phyloP scores from a whole-genome alignment of 352 stramenopile species.

The Pythium dissimile region DNA sequence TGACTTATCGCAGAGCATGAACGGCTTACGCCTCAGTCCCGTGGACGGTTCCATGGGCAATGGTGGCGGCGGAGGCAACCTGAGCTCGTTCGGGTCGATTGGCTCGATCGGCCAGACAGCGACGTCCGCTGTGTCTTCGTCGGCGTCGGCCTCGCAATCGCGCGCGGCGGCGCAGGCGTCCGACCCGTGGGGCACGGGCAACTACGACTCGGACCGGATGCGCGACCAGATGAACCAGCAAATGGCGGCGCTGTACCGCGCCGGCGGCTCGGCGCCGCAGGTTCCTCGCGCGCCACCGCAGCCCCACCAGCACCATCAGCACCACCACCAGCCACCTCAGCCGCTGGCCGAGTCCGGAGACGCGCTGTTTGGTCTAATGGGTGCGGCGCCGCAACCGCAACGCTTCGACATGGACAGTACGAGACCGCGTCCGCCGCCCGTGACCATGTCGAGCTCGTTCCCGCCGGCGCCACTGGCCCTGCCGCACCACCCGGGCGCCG shows the following conservation, averaged over 20 bases:
- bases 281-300: slow-evolving; percentile 15
- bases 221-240: slow-evolving; percentile 78
- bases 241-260: slow-evolving; percentile 66
- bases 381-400: slow-evolving; percentile 1
- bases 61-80: too few species aligned
- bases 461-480: slow-evolving; percentile 3
- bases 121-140: slow-evolving; percentile 13
- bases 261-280: slow-evolving; percentile 8
- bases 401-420: slow-evolving; percentile 13
- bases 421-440: slow-evolving; percentile 8
- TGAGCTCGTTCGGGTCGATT: slow-evolving; percentile 16
- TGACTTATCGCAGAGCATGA: slow-evolving; percentile 43
- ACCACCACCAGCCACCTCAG: slow-evolving; percentile 20
- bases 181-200: slow-evolving; percentile 15
- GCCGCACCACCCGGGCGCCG: slow-evolving; percentile 5
- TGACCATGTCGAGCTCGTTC: slow-evolving; percentile 19
- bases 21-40: slow-evolving; percentile 25
- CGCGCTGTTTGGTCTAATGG: slow-evolving; percentile 39
- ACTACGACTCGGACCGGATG: slow-evolving; percentile 23
- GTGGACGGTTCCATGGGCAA: background rate
- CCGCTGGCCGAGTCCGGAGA: slow-evolving; percentile 33
- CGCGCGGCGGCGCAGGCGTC: background rate
- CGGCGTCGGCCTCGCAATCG: background rate
- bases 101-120: slow-evolving; percentile 12
- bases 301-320: slow-evolving; percentile 22